A percentile compares a stretch with the other conserved stretches of the same genome.
Evolutionary conservation across 495 filamentous ascomycete genomes (phyloP).

Genomic region (Oidiodendron maius): DNA sequence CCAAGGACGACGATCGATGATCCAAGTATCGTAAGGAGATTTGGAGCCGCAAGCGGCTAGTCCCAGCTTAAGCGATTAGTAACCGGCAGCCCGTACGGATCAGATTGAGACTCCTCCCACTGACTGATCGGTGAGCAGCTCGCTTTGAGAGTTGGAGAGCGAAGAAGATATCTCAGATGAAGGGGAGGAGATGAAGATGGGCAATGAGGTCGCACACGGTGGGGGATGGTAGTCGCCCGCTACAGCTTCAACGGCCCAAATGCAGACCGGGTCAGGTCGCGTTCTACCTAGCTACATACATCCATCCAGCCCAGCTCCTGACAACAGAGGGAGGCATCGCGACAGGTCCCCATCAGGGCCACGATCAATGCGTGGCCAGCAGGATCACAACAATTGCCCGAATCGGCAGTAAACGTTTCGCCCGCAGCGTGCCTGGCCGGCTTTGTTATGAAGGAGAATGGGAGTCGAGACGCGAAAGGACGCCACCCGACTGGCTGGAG

Average conservation of each 20-base stretch:
- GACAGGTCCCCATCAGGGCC: constrained; percentile 12
- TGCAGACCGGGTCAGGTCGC: constrained; percentile 14
- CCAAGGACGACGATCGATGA: background rate
- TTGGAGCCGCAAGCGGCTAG: background rate
- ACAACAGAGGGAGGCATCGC: no score
- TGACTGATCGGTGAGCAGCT: no score
- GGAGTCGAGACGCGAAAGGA: constrained; percentile 9
- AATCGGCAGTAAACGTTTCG: constrained; percentile 17
- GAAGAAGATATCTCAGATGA: no score
- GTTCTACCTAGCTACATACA: no score
- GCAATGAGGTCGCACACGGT: no score
- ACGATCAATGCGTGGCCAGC: constrained; percentile 9
- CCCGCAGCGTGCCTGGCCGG: constrained; percentile 2
- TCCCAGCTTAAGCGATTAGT: no score
- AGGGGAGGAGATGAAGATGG: no score
- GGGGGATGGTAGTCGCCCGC: constrained; percentile 4
- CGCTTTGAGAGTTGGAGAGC: no score
- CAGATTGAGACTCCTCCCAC: no score
- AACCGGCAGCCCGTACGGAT: no score
- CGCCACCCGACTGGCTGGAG: constrained; percentile 10
- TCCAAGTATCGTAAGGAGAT: background rate
- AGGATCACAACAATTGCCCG: constrained; percentile 24
- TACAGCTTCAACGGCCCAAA: background rate
- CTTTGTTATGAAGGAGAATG: constrained; percentile 21
- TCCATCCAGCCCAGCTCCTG: no score